Base-by-base conservation (phyloP, 345 rosid genomes). In the Linum usitatissimum region DNA sequence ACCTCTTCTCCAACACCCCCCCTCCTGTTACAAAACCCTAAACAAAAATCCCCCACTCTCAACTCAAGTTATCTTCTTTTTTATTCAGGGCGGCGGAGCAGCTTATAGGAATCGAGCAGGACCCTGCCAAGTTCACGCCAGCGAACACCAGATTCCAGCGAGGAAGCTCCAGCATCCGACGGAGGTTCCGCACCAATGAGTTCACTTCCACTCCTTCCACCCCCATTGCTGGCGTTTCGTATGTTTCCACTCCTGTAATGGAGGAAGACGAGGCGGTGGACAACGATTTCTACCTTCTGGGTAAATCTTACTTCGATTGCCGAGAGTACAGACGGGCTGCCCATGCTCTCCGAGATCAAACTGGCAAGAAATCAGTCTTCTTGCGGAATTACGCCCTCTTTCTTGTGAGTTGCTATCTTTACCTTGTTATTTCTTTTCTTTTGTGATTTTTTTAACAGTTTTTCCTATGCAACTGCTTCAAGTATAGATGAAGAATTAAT, bases 81-180 rank as follows among this genome's bases (percentile, higher is more conserved):
- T 57, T 64, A 28, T 55, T 48, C 78, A 89, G 99, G 99, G 97
- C 90, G 2, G 97, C 82, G 10, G 99, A 93, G 65, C 99, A 93
- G 71, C 79, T 93, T 17, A 87, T 93, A 58, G 96, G 90, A 68
- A 87, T 93, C 9, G 96, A 90, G 77, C 91, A 81, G 63, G 99
- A 93, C 77, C 92, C 90, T 0, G 82, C 89, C 18, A 87, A 87
- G 73, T 90, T 77, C 68, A 90, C 97, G 13, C 95, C 99, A 60
- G 72, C 97, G 4, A 93, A 93, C 76, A 93, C 97, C 10, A 75
- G 99, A 66, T 93, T 93, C 76, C 97, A 93, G 75, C 84, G 96
- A 59, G 99, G 97, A 75, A 93, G 95, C 81, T 90, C 97, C 4
- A 93, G 99, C 73, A 90, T 90, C 45, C 77, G 92, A 6, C 65